Percentiles rank a stretch among this genome's conserved stretches.
Evolutionary conservation across 345 rosid species (phyloP).

Genomic region (Eutrema japonicum): DNA sequence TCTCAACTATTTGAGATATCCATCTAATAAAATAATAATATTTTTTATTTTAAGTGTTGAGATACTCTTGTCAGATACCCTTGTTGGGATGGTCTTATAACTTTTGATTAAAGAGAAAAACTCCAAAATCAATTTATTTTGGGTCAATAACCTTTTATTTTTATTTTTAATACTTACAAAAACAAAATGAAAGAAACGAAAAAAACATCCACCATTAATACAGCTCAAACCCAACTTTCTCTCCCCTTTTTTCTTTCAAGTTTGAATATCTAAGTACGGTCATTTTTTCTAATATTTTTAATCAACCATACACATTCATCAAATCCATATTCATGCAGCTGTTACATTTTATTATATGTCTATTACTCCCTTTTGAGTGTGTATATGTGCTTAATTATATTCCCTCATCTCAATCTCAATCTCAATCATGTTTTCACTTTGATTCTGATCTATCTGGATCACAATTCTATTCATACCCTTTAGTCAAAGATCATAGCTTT

Average conservation of each 20-base stretch:
- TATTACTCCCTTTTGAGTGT: conserved; percentile 28
- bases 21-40: no score
- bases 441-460: conserved; percentile 39
- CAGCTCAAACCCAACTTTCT: conserved; percentile 46
- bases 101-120: background rate
- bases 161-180: background rate
- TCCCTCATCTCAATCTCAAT: conserved; percentile 34
- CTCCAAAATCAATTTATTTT: conserved; percentile 10
- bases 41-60: no score
- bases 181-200: background rate
- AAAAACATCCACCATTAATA: conserved; percentile 38
- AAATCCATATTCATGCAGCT: conserved; percentile 43
- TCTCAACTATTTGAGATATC: no score
- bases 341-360: conserved; percentile 31
- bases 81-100: background rate
- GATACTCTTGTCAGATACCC: no score
- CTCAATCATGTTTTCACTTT: conserved; percentile 34
- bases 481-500: conserved; percentile 11
- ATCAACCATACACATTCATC: conserved; percentile 33
- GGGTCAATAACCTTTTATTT: conserved; percentile 10
- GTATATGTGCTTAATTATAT: conserved; percentile 31
- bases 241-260: conserved; percentile 45
- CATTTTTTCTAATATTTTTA: background rate
- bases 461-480: conserved; percentile 23
- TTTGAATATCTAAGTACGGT: conserved; percentile 34